phyloP scores from a whole-genome alignment of 495 filamentous ascomycete genomes.

The Gamarada debralockiae region DNA sequence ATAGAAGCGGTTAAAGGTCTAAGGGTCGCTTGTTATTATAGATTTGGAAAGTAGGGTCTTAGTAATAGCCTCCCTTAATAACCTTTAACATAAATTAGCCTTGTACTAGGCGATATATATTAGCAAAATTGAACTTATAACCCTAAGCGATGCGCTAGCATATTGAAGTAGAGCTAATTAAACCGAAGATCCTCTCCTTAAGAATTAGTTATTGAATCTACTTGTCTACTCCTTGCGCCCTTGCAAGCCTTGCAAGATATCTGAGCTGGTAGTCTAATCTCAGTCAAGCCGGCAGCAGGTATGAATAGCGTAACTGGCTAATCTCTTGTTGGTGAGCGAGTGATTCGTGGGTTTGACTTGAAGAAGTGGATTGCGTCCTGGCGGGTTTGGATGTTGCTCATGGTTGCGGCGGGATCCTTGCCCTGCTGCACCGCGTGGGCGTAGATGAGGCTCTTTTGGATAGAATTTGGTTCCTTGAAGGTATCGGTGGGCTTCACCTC shows the following conservation, averaged over 20 bases:
- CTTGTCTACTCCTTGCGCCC: neutral
- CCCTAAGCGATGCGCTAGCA: too few species aligned
- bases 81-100: too few species aligned
- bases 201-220: neutral
- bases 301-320: neutral
- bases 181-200: neutral
- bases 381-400: neutral
- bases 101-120: too few species aligned
- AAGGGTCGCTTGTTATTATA: too few species aligned
- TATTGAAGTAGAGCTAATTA: neutral
- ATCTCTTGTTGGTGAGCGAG: neutral
- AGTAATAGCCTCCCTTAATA: too few species aligned
- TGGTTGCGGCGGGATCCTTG: neutral
- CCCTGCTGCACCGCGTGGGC: neutral
- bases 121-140: too few species aligned
- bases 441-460: neutral
- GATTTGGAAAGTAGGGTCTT: too few species aligned
- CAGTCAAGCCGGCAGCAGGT: neutral
- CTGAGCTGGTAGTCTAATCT: neutral
- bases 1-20: too few species aligned
- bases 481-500: neutral
- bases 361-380: neutral
- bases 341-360: neutral
- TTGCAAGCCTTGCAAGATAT: neutral
- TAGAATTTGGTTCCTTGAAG: neutral